phyloP scores from a whole-genome alignment of 768 basidiomycete genomes.

The Auricularia heimuer region DNA sequence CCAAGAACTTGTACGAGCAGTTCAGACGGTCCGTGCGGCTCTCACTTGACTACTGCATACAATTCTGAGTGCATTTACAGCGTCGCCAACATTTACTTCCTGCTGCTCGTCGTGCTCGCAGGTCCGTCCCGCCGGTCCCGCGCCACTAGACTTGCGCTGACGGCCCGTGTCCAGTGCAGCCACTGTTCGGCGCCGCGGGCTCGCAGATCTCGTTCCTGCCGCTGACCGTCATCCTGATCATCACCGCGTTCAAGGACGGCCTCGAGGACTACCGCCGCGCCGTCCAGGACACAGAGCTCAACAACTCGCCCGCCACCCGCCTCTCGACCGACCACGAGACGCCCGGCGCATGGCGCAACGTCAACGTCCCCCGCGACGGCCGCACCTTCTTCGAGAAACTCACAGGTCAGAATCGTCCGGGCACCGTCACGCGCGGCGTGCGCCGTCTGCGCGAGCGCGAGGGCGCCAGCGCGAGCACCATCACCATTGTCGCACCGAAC shows the following conservation, averaged over 20 bases:
- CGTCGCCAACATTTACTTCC: too few species aligned
- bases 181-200: slow-evolving; percentile 81
- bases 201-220: slow-evolving; percentile 78
- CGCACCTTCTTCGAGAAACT: slow-evolving; percentile 26
- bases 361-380: slow-evolving; percentile 29
- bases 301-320: slow-evolving; percentile 78
- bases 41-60: neutral
- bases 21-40: slow-evolving; percentile 62
- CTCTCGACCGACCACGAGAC: neutral
- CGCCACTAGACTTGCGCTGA: too few species aligned
- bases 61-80: too few species aligned
- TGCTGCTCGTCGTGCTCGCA: too few species aligned
- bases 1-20: slow-evolving; percentile 92
- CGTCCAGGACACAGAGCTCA: slow-evolving; percentile 82
- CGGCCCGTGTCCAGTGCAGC: slow-evolving; percentile 48
- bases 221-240: slow-evolving; percentile 71
- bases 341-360: slow-evolving; percentile 31
- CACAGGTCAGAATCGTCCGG: slow-evolving; percentile 18
- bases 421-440: slow-evolving; percentile 30
- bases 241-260: slow-evolving; percentile 93
- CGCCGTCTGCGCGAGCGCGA: slow-evolving; percentile 26
- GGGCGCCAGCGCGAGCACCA: neutral
- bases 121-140: too few species aligned
- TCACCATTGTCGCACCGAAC: neutral
- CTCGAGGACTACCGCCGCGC: slow-evolving; percentile 94